phyloP scores from a whole-genome alignment of 805 yeast genomes.

The Saturnispora saitoi region DNA sequence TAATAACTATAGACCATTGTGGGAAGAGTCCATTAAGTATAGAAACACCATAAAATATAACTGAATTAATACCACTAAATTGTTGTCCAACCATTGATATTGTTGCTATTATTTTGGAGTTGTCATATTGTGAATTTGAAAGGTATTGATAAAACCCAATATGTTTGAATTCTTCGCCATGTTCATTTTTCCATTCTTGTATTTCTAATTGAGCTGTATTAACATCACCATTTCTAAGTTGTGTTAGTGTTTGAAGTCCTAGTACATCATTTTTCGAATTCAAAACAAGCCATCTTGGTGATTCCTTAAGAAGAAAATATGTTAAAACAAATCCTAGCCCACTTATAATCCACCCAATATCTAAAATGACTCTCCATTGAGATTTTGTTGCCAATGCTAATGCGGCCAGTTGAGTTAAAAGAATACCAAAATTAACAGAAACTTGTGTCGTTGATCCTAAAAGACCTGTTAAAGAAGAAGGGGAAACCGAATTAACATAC shows the following conservation, averaged over 20 bases:
- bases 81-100: conserved; percentile 80
- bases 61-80: conserved; percentile 86
- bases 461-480: conserved; percentile 57
- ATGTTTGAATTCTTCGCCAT: conserved; percentile 17
- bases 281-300: conserved; percentile 70
- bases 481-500: conserved; percentile 73
- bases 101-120: conserved; percentile 58
- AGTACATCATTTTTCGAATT: conserved; percentile 31
- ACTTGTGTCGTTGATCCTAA: conserved; percentile 89
- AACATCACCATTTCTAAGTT: conserved; percentile 28
- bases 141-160: conserved; percentile 36
- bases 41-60: conserved; percentile 87
- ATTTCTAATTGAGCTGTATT: conserved; percentile 19
- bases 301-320: conserved; percentile 48
- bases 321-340: conserved; percentile 36
- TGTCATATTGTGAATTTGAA: conserved; percentile 40
- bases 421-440: conserved; percentile 75
- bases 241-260: conserved; percentile 25
- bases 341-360: conserved; percentile 53
- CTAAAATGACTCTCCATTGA: conserved; percentile 67
- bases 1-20: conserved; percentile 56
- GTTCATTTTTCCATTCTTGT: conserved; percentile 25
- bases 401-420: conserved; percentile 71
- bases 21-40: conserved; percentile 71
- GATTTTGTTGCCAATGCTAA: conserved; percentile 52